A percentile compares a stretch with the other conserved stretches of the same genome.
Evolutionary conservation across 257 asterid species (phyloP).

Genomic region (Ilex aquifolium): DNA sequence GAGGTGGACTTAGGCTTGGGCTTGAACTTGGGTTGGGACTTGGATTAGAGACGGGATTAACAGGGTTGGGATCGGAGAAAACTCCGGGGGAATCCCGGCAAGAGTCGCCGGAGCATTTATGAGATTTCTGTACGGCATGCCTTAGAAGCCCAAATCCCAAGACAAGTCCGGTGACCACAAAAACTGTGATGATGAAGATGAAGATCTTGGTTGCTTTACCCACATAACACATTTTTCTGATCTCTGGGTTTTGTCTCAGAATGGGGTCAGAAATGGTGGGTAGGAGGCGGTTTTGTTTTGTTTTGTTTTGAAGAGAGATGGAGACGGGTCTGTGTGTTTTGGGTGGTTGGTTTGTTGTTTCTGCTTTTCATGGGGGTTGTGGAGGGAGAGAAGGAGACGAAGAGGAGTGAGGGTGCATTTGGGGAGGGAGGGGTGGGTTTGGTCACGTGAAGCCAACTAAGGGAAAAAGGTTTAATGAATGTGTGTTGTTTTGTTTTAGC

Average conservation of each 20-base stretch:
- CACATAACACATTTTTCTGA: neutral
- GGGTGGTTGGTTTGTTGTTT: neutral
- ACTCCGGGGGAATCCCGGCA: constrained; percentile 17
- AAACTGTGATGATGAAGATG: constrained; percentile 49
- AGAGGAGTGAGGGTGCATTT: neutral
- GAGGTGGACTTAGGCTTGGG: no score
- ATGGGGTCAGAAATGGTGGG: constrained; percentile 13
- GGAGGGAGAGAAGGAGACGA: neutral
- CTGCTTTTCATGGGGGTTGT: constrained; percentile 1
- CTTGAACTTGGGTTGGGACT: no score
- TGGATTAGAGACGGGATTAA: no score
- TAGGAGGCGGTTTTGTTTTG: neutral
- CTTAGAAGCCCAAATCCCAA: constrained; percentile 50
- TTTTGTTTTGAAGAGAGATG: neutral
- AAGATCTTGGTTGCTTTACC: no score
- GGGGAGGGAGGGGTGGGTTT: neutral
- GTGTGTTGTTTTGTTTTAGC: no score
- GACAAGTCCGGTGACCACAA: constrained; percentile 51
- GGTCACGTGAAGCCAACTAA: constrained; percentile 19
- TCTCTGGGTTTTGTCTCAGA: constrained; percentile 14
- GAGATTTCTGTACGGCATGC: constrained; percentile 25
- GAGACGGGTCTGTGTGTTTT: no score
- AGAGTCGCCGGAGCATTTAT: constrained; percentile 39
- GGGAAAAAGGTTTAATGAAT: neutral
- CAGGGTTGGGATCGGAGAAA: no score